Evolutionary conservation across 169 alveolate genomes (phyloP).

Genomic region (Cryptosporidium viatorum): DNA sequence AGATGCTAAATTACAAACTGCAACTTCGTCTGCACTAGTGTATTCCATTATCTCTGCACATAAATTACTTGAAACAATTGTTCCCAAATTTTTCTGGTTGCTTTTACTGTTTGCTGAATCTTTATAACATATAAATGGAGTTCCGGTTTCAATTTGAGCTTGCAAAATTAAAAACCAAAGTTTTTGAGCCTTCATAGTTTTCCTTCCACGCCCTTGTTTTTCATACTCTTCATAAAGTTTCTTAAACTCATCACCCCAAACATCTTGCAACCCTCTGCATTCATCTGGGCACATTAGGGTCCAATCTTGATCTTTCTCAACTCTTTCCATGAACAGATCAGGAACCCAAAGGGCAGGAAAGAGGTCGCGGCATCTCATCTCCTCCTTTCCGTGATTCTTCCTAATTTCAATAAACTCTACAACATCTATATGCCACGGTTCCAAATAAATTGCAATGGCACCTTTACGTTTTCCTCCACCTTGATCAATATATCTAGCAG

Average conservation of each 20-base stretch:
- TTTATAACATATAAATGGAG: constrained; percentile 98
- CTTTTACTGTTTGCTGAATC: constrained; percentile 96
- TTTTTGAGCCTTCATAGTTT: constrained; percentile 94
- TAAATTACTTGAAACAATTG: constrained; percentile 94
- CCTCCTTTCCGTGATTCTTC: constrained; percentile 98
- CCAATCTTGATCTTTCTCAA: constrained; percentile 93
- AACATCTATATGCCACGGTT: constrained; percentile 99
- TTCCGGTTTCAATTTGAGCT: constrained; percentile 98
- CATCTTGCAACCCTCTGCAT: constrained; percentile 94
- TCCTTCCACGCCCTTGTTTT: constrained; percentile 90
- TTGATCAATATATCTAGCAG: constrained; percentile 85
- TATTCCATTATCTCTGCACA: constrained; percentile 98
- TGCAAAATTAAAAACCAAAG: constrained; percentile 96
- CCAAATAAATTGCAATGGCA: constrained; percentile 97
- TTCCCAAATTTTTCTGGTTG: constrained; percentile 97
- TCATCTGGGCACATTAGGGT: constrained; percentile 99
- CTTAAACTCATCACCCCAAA: constrained; percentile 96
- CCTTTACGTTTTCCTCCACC: constrained; percentile 97
- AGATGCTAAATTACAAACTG: constrained; percentile 99
- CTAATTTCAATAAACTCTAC: constrained; percentile 94
- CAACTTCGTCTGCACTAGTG: constrained; percentile 97
- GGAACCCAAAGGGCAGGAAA: constrained; percentile 99
- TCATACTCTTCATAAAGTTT: constrained; percentile 89
- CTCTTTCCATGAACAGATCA: constrained; percentile 98
- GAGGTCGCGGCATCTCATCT: constrained; percentile 96